These are phyloP conservation scores for Dorcoceras hygrometricum DNA, from an alignment of 257 asterid species.

Conservation along the genomic window DNA sequence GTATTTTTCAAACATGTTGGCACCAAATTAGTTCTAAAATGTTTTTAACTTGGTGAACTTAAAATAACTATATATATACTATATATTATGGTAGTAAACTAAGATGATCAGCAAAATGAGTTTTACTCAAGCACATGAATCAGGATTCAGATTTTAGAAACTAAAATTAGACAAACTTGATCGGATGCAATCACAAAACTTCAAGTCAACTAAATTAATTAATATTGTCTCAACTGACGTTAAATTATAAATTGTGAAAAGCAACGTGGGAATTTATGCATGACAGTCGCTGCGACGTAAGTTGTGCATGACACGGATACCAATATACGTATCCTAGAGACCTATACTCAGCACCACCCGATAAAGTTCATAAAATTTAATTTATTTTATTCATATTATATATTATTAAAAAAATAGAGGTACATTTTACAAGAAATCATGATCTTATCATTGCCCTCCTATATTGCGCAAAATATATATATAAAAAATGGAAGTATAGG, in stretches of 20 bases:
- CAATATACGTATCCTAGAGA: constrained; percentile 28
- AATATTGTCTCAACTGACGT: too few species aligned
- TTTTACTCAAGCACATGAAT: too few species aligned
- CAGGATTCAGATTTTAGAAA: too few species aligned
- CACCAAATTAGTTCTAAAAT: too few species aligned
- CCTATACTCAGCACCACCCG: constrained; percentile 21
- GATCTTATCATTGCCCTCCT: constrained; percentile 41
- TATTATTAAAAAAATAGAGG: neutral
- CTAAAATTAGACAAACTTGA: too few species aligned
- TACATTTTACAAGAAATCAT: constrained; percentile 43
- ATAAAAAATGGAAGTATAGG: neutral
- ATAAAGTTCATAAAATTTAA: neutral
- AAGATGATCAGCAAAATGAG: too few species aligned
- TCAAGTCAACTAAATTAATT: neutral
- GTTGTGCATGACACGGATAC: constrained; percentile 1
- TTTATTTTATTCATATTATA: neutral
- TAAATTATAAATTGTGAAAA: neutral
- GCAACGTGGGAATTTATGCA: constrained; percentile 32
- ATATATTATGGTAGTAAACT: too few species aligned
- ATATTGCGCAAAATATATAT: neutral
- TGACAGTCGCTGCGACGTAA: constrained; percentile 25
- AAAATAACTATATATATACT: too few species aligned
- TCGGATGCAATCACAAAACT: too few species aligned
- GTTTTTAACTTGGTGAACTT: too few species aligned
- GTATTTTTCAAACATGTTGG: too few species aligned